Percentiles rank a stretch among this genome's conserved stretches.
Conservation (phyloP, 2,329 filamentous ascomycete genomes). For the Clonostachys chloroleuca region DNA sequence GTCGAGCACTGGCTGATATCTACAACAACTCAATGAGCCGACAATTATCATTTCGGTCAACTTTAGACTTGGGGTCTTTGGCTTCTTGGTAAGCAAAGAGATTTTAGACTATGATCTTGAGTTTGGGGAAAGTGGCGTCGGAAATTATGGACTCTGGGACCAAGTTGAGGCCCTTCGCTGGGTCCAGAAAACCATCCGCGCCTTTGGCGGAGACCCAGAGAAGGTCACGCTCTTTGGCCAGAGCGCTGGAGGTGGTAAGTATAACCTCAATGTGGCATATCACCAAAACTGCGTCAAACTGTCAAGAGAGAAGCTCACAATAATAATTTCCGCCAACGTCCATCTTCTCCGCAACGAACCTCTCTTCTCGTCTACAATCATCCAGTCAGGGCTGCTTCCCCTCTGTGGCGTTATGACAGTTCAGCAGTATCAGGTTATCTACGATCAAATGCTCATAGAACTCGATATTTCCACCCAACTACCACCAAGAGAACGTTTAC, state of each 20-base stretch:
- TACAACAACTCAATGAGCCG: not conserved
- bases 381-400: constrained; percentile 4
- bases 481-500: not conserved
- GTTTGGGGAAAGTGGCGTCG: constrained; percentile 7
- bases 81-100: constrained; percentile 3
- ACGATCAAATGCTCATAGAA: not conserved
- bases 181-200: constrained; percentile 44
- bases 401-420: constrained; percentile 4
- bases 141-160: constrained; percentile 6
- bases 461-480: not conserved
- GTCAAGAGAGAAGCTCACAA: not conserved
- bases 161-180: constrained; percentile 33
- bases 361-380: constrained; percentile 3
- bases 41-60: constrained; percentile 33
- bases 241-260: constrained; percentile 2
- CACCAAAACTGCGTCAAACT: too few species aligned
- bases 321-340: not conserved
- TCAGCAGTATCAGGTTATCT: not conserved
- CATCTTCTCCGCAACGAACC: constrained; percentile 3
- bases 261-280: not conserved
- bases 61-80: constrained; percentile 17
- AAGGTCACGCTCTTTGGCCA: constrained; percentile 42
- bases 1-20: constrained; percentile 1
- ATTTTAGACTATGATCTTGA: constrained; percentile 4
- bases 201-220: constrained; percentile 42